These are phyloP conservation scores for Trichoderma reesei DNA, from an alignment of 495 filamentous ascomycete genomes.

Conservation along the genomic window DNA sequence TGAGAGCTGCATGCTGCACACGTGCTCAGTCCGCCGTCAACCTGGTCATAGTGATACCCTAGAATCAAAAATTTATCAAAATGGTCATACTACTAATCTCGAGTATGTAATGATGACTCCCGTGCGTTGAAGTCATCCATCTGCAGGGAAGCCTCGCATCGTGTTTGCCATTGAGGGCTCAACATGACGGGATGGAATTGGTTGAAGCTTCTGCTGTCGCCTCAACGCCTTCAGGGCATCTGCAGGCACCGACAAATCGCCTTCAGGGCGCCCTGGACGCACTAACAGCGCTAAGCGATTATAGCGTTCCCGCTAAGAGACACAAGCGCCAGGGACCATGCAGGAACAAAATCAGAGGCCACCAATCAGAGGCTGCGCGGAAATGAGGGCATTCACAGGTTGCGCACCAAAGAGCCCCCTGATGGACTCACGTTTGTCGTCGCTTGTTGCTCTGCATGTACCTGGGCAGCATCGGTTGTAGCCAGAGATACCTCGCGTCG, in stretches of 20 bases:
- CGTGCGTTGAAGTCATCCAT: too few relatives aligned
- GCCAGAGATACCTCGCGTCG: neutral
- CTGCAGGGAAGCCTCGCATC: too few relatives aligned
- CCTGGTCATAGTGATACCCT: too few relatives aligned
- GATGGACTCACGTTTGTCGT: neutral
- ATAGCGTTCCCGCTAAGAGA: neutral
- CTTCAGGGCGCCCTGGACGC: neutral
- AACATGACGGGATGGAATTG: too few relatives aligned
- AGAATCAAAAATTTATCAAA: too few relatives aligned
- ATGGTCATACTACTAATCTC: too few relatives aligned
- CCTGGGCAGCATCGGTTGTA: neutral
- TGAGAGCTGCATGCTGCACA: too few relatives aligned
- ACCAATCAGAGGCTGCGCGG: neutral
- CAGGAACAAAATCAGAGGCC: neutral
- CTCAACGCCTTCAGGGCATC: too few relatives aligned
- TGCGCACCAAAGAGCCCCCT: neutral
- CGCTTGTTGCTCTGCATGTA: neutral
- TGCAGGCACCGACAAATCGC: neutral
- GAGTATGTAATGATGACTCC: too few relatives aligned
- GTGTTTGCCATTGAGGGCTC: too few relatives aligned
- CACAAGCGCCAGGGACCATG: conserved; percentile 5
- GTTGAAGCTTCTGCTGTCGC: too few relatives aligned
- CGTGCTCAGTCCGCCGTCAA: too few relatives aligned
- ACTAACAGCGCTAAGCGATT: neutral
- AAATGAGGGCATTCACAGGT: neutral